Evolutionary conservation across 2,329 filamentous ascomycete species (phyloP).

Genomic region (Phialophora tarda): DNA sequence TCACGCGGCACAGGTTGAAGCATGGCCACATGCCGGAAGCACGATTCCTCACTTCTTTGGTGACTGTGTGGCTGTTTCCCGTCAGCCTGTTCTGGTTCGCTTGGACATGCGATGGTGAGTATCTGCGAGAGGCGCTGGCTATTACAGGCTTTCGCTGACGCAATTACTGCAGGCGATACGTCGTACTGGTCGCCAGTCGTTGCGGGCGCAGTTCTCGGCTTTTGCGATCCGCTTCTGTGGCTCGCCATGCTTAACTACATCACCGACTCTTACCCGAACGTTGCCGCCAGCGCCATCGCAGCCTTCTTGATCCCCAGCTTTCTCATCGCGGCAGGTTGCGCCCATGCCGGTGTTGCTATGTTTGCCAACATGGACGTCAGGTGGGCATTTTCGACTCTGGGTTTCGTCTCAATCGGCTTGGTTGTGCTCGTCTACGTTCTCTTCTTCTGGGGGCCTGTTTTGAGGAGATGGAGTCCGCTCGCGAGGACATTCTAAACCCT

Average conservation of each 20-base stretch:
- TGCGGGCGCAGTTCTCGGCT: conserved; percentile 49
- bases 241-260: conserved; percentile 54
- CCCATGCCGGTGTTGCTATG: conserved; percentile 50
- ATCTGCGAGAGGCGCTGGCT: neutral
- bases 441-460: conserved; percentile 49
- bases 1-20: conserved; percentile 47
- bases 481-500: conserved; percentile 34
- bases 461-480: conserved; percentile 46
- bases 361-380: conserved; percentile 48
- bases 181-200: conserved; percentile 52
- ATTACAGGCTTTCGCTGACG: neutral
- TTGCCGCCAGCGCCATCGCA: conserved; percentile 51
- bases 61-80: conserved; percentile 53
- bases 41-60: conserved; percentile 50
- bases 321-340: conserved; percentile 49
- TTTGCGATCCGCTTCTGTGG: conserved; percentile 53
- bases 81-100: conserved; percentile 53
- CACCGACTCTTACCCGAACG: conserved; percentile 51
- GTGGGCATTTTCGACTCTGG: conserved; percentile 52
- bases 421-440: conserved; percentile 51
- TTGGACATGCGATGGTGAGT: conserved; percentile 49
- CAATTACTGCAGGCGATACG: conserved; percentile 26
- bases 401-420: conserved; percentile 49
- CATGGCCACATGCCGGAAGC: conserved; percentile 49
- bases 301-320: conserved; percentile 54